Base-by-base conservation (phyloP, 2,329 filamentous ascomycete genomes). In the Elsinoe batatas region DNA sequence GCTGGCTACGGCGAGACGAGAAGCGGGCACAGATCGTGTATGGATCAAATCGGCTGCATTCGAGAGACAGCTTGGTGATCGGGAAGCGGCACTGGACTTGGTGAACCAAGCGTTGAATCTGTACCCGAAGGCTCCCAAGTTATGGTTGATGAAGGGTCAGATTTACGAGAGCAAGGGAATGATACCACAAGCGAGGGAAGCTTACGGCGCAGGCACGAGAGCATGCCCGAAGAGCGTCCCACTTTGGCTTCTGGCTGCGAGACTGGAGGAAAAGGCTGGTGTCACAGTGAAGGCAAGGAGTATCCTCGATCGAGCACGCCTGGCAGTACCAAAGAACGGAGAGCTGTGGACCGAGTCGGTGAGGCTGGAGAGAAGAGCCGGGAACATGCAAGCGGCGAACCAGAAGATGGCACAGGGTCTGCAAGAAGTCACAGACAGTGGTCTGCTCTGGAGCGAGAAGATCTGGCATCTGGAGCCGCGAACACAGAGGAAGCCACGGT, bases 101-200 rank as follows among this genome's bases (percentile, higher is more conserved):
- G 88, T 88, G 42, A 88, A 91, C 58, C 85, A 94, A 67, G 93
- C 86, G 1, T 75, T 98, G 35, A 85, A 91, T 61, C 79, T 88
- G 8, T 98, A 95, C 74, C 91, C 93, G 0, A 81, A 83, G 43
- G 82, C 86, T 11, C 79, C 88, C 53, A 97, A 97, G 72, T 78
- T 98, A 20, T 96, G 91, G 85, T 96, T 97, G 87, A 88, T 95
- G 76, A 98, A 98, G 72, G 93, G 94, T 0, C 93, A 98, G 68
- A 93, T 97, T 60, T 98, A 98, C 76, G 87, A 96, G 66, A 80
- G 84, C 42, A 79, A 90, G 46, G 84, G 81, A 63, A 90, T 89
- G 72, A 74, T 86, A 12, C 84, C 86, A 0, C 87, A 93, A 70
- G 93, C 93, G 2, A 83, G 93, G 46, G 90, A 97, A 68, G 90